Evolutionary conservation across 768 basidiomycete genomes (phyloP).

Genomic region (Exsudoporus frostii): DNA sequence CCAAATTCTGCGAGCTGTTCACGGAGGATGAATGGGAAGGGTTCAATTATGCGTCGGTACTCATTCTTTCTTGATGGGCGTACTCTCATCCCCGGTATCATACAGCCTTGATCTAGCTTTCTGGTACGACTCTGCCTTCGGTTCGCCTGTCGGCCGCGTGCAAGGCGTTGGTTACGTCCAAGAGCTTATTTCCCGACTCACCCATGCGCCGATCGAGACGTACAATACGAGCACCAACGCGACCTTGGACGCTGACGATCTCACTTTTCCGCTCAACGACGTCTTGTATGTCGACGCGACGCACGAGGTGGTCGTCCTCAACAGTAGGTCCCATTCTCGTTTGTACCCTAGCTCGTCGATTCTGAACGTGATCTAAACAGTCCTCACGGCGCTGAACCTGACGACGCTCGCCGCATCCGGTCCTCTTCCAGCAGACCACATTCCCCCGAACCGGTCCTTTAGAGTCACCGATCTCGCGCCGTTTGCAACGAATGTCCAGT

Average conservation of each 20-base stretch:
- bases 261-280: constrained; percentile 69
- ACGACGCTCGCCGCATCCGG: constrained; percentile 69
- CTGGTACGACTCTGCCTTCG: constrained; percentile 72
- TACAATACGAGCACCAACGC: constrained; percentile 85
- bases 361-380: constrained; percentile 32
- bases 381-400: constrained; percentile 83
- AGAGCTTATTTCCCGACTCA: constrained; percentile 80
- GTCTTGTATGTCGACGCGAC: constrained; percentile 85
- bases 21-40: constrained; percentile 92
- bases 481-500: constrained; percentile 85
- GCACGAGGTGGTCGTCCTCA: constrained; percentile 89
- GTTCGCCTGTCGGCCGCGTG: constrained; percentile 73
- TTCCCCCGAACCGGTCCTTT: constrained; percentile 64
- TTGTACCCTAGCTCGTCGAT: not conserved
- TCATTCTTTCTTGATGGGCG: not conserved
- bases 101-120: constrained; percentile 19
- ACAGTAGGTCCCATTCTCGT: constrained; percentile 45
- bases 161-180: constrained; percentile 80
- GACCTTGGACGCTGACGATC: constrained; percentile 66
- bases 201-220: constrained; percentile 62
- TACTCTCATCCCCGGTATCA: not conserved
- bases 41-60: constrained; percentile 76
- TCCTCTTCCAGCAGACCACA: constrained; percentile 71
- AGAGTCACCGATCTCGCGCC: constrained; percentile 75
- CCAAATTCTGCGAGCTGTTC: constrained; percentile 88